Evolutionary conservation across 192 early-diverging fungal species (phyloP).

Genomic region (Backusella psychrophila): DNA sequence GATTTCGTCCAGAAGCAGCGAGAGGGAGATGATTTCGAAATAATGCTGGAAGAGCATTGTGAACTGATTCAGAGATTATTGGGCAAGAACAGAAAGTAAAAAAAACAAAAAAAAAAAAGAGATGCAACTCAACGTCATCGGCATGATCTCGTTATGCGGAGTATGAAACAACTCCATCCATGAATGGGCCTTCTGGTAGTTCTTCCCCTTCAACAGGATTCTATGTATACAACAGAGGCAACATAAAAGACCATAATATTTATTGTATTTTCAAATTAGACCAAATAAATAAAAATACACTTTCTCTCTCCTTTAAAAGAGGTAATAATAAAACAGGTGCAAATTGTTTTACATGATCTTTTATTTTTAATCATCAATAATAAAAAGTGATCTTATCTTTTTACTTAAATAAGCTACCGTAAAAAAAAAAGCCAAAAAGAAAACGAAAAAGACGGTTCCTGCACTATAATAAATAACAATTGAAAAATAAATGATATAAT

Average conservation of each 20-base stretch:
- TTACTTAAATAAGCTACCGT: background rate
- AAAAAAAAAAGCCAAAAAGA: background rate
- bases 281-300: background rate
- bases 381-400: background rate
- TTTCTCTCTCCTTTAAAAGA: background rate
- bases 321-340: background rate
- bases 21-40: background rate
- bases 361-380: background rate
- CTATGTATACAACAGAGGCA: background rate
- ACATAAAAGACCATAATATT: background rate
- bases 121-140: conserved; percentile 1
- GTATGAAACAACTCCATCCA: background rate
- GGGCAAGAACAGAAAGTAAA: background rate
- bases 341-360: background rate
- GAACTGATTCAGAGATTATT: background rate
- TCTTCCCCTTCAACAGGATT: too few relatives aligned
- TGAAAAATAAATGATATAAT: background rate
- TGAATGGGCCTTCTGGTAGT: too few relatives aligned
- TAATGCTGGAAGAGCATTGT: background rate
- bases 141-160: background rate
- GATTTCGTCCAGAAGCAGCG: background rate
- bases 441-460: background rate
- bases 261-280: background rate
- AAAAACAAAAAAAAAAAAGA: too few relatives aligned
- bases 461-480: background rate